Evolutionary conservation across 352 stramenopile genomes (phyloP), one percentile per base, ranked within the genome.

Genomic region (Pythium phragmitis): DNA sequence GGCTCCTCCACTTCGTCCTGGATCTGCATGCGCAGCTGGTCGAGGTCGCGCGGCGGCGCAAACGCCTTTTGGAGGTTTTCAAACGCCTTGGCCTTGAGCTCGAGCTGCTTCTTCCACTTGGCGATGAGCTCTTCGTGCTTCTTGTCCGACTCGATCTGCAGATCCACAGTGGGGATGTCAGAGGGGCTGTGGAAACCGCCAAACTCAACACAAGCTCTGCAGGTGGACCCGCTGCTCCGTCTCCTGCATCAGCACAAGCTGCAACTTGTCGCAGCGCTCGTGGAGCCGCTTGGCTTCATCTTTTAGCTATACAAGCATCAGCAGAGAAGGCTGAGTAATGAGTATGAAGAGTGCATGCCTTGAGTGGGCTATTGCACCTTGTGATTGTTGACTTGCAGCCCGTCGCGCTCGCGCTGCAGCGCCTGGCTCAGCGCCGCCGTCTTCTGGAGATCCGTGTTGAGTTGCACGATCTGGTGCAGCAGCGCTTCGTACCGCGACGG

Each of bases 41-140:
- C 84, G 26, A 96, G 70, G 60, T 94, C 87, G 30, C 82, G 81
- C 8, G 84, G 87, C 19, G 85, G 85, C 13, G 87, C 85, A 14
- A 94, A 87, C 57, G 91, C 90, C 58, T 88, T 85, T 69, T 96
- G 85, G 51, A 96, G 68, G 36, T 70, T 81, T 56, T 93, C 87
- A 42, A 96, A 94, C 33, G 86, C 87, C 19, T 76, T 74, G 8
- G 80, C 81, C 64, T 96, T 96, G 55, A 78, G 57, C 61, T 96
- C 87, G 28, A 94, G 63, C 62, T 96, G 86, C 55, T 83, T 84
- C 57, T 92, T 92, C 84, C 85, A 94, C 71, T 91, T 93, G 51
- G 67, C 68, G 39, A 92, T 89, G 3, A 94, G 70, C 67, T 91
- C 80, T 51, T 92, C 82, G 60, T 94, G 86, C 51, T 90, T 90